Conservation (phyloP, 1,139 yeast genomes). For the Yamadazyma triangularis region DNA sequence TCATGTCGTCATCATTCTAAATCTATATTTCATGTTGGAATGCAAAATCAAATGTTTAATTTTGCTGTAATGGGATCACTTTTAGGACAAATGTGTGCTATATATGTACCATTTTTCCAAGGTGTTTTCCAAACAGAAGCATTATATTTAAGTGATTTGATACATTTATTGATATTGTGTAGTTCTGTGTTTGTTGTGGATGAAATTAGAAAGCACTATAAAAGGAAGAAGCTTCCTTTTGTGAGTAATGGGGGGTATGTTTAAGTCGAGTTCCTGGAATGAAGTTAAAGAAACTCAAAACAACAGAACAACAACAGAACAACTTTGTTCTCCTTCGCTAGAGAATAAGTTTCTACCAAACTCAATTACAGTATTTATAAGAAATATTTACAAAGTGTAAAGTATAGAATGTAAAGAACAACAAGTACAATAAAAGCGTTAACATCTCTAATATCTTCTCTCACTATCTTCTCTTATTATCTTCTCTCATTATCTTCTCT, state of each 20-base stretch:
- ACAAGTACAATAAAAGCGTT: no score
- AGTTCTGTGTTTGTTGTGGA: conserved; percentile 84
- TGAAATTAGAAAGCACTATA: conserved; percentile 58
- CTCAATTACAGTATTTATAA: no score
- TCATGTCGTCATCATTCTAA: conserved; percentile 85
- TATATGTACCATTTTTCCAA: conserved; percentile 90
- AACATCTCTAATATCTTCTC: no score
- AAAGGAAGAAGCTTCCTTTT: conserved; percentile 13
- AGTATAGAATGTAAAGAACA: no score
- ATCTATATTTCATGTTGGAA: conserved; percentile 75
- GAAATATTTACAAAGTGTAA: no score
- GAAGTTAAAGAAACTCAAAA: no score
- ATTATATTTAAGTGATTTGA: conserved; percentile 60
- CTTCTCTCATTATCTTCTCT: no score
- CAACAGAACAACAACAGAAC: no score
- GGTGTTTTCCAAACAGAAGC: conserved; percentile 92
- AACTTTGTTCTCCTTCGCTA: no score
- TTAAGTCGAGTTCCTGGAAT: no score
- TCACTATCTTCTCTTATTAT: no score
- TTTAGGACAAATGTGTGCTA: conserved; percentile 89
- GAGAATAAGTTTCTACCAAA: no score
- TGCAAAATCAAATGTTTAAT: conserved; percentile 82
- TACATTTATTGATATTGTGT: conserved; percentile 57
- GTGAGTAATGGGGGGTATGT: not conserved
- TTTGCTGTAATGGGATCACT: conserved; percentile 87